Base-by-base conservation (phyloP, 2,329 filamentous ascomycete genomes). In the Geosmithia putterillii region DNA sequence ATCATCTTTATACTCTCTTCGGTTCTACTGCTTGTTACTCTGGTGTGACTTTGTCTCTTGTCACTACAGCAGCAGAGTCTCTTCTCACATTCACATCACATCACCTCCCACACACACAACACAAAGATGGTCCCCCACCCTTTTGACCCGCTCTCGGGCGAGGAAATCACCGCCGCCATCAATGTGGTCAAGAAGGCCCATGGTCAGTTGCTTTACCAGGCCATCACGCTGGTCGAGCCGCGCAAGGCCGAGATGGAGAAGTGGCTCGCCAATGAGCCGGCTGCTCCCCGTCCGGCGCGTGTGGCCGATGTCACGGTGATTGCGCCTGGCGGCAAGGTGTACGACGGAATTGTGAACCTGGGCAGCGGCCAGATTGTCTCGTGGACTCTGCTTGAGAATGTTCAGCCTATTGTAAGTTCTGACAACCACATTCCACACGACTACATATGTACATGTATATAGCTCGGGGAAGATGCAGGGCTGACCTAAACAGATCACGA, bases 271-370 rank as follows among this genome's bases (percentile, higher is more conserved):
- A 70, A 79, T 45, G 78, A 83, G 1, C 64, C 75, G 18, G 71
- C 68, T 9, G 65, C 69, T 0, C 71, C 79, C 1, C 70, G 77
- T 38, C 88, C 88, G 10, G 62, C 71, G 28, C 76, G 88, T 54
- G 67, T 87, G 7, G 88, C 87, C 8, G 88, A 95, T 60, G 73
- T 92, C 1, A 86, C 94, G 4, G 86, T 81, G 19, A 89, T 95
- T 60, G 83, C 78, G 1, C 75, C 79, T 2, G 83, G 80, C 6
- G 86, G 86, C 51, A 85, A 82, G 57, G 79, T 94, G 1, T 90
- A 79, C 50, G 88, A 95, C 61, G 88, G 85, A 0, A 65, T 89
- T 40, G 82, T 95, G 3, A 79, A 94, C 56, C 61, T 95, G 44
- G 68, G 73, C 18, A 67, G 77, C 39, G 70, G 68, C 43, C 81